Percentiles rank a stretch among this genome's conserved stretches.
These are phyloP conservation scores for Streptanthus diversifolius DNA, from an alignment of 345 rosid genomes.

Conservation along the genomic window DNA sequence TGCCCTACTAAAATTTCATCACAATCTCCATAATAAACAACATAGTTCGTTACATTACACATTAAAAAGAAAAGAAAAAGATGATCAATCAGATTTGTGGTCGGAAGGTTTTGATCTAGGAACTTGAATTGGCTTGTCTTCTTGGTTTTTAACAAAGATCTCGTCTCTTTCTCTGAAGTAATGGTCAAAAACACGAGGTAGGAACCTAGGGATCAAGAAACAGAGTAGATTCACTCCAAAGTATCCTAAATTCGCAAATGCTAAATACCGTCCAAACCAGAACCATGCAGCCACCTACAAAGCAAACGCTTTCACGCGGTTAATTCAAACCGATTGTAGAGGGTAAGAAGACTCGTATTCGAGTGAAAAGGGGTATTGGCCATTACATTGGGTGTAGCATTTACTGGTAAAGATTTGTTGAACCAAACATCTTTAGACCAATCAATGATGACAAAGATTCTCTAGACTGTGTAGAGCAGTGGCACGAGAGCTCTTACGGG, in stretches of 20 bases:
- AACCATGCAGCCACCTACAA: conserved; percentile 56
- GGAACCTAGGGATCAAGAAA: conserved; percentile 74
- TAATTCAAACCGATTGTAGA: not conserved
- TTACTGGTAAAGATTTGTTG: conserved; percentile 50
- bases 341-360: not conserved
- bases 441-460: conserved; percentile 63
- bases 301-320: conserved; percentile 20
- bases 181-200: conserved; percentile 77
- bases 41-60: conserved; percentile 1
- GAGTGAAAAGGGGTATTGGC: not conserved
- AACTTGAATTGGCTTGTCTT: conserved; percentile 46
- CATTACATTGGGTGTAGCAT: conserved; percentile 50
- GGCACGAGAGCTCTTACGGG: conserved; percentile 90
- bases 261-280: conserved; percentile 77
- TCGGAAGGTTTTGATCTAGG: conserved; percentile 33
- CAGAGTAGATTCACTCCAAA: conserved; percentile 67
- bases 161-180: conserved; percentile 63
- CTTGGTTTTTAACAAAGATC: conserved; percentile 44
- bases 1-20: not conserved
- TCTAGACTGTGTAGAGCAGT: conserved; percentile 64
- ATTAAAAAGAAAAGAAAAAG: not conserved
- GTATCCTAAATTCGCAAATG: conserved; percentile 56
- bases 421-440: conserved; percentile 79
- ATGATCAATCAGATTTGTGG: conserved; percentile 51
- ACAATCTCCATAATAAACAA: not conserved